A percentile compares a stretch with the other conserved stretches of the same genome.
These are phyloP conservation scores for Oemleria cerasiformis DNA, from an alignment of 306 rosid species.

Conservation along the genomic window DNA sequence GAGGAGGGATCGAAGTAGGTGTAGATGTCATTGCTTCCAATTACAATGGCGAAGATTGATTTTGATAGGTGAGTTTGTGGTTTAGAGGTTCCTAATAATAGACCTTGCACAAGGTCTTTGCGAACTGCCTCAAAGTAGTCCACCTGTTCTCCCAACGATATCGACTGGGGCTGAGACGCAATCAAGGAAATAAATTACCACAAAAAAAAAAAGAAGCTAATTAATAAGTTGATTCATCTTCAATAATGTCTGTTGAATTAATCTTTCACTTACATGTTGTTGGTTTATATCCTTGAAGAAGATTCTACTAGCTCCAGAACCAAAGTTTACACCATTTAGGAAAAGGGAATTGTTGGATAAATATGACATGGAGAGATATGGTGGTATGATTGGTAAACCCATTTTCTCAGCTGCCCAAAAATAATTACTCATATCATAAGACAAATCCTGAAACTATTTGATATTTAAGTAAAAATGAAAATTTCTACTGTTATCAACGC, in stretches of 20 bases:
- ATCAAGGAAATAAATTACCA: background rate
- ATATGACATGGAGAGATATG: slow-evolving; percentile 52
- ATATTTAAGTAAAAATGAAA: background rate
- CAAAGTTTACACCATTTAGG: slow-evolving; percentile 74
- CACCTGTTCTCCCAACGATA: slow-evolving; percentile 59
- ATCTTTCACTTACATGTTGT: slow-evolving; percentile 43
- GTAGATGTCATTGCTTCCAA: slow-evolving; percentile 81
- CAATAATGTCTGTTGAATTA: too few species aligned
- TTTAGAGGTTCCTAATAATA: slow-evolving; percentile 28
- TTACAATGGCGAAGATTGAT: slow-evolving; percentile 52
- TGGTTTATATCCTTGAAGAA: slow-evolving; percentile 46
- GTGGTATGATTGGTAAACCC: slow-evolving; percentile 62
- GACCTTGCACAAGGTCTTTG: slow-evolving; percentile 23
- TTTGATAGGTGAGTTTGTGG: slow-evolving; percentile 46
- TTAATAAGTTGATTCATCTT: background rate
- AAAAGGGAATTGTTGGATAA: slow-evolving; percentile 29
- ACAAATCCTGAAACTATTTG: too few species aligned
- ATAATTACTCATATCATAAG: background rate
- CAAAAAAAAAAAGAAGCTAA: background rate
- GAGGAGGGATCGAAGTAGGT: slow-evolving; percentile 44
- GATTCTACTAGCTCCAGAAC: slow-evolving; percentile 78
- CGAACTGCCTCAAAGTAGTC: slow-evolving; percentile 40
- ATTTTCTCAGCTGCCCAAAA: slow-evolving; percentile 65
- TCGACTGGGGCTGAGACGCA: slow-evolving; percentile 37
- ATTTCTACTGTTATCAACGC: too few species aligned